A percentile compares a stretch with the other conserved stretches of the same genome.
These are phyloP conservation scores for Lolium perenne DNA, from an alignment of 176 grass and related monocot genomes.

Conservation along the genomic window DNA sequence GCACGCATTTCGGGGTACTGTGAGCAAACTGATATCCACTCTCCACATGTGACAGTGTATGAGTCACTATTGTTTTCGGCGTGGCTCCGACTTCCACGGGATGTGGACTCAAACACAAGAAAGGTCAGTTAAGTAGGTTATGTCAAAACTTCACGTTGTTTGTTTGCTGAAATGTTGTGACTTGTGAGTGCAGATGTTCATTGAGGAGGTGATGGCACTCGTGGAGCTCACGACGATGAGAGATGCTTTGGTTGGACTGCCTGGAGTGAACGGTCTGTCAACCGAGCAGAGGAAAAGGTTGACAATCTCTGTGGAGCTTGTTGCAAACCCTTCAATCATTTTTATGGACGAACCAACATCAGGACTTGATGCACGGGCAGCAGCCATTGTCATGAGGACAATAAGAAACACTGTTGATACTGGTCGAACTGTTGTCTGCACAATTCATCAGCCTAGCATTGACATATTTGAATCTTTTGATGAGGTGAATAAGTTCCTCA, in stretches of 20 bases:
- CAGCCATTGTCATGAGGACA: conserved; percentile 93
- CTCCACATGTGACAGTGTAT: conserved; percentile 79
- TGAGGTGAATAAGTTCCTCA: conserved; percentile 57
- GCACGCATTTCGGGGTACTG: conserved; percentile 91
- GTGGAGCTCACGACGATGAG: conserved; percentile 77
- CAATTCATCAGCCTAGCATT: conserved; percentile 97
- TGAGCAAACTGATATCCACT: conserved; percentile 94
- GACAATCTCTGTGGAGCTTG: conserved; percentile 91
- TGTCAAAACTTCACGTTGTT: background rate
- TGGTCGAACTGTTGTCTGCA: conserved; percentile 91
- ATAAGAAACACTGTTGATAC: conserved; percentile 87
- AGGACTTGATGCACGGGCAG: conserved; percentile 84
- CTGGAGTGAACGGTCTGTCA: conserved; percentile 81
- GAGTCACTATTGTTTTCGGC: conserved; percentile 88
- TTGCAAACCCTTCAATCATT: conserved; percentile 87
- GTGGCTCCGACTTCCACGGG: conserved; percentile 70
- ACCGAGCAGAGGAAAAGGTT: conserved; percentile 92
- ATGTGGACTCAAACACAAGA: conserved; percentile 61
- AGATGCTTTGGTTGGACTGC: conserved; percentile 79
- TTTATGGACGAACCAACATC: conserved; percentile 98
- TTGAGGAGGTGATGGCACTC: conserved; percentile 90
- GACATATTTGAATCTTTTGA: conserved; percentile 98
- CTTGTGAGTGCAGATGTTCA: conserved; percentile 65
- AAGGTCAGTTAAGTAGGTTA: conserved; percentile 47
- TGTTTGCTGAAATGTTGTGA: background rate